phyloP scores from a whole-genome alignment of 1,284 basidiomycete genomes.

The Microbotryum lychnidis-dioicae region DNA sequence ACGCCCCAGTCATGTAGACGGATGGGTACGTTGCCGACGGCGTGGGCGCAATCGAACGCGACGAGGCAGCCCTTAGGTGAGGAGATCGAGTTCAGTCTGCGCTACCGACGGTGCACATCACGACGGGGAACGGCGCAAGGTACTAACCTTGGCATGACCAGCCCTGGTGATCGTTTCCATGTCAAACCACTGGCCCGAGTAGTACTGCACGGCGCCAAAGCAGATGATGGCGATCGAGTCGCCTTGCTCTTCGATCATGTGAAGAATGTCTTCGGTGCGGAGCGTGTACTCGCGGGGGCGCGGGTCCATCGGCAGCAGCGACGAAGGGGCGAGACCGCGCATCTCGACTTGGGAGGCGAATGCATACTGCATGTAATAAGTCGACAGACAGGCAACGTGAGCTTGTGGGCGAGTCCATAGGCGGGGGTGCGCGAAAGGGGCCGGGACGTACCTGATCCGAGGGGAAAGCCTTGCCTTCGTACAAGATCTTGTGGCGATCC shows the following conservation, averaged over 20 bases:
- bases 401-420: no score
- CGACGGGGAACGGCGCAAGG: constrained; percentile 7
- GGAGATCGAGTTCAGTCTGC: constrained; percentile 18
- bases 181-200: constrained; percentile 93
- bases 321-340: constrained; percentile 68
- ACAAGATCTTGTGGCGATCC: constrained; percentile 84
- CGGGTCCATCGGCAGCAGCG: constrained; percentile 72
- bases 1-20: constrained; percentile 85
- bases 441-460: constrained; percentile 68
- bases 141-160: constrained; percentile 60
- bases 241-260: constrained; percentile 63
- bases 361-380: constrained; percentile 66
- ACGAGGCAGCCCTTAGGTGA: constrained; percentile 68
- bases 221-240: constrained; percentile 75
- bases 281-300: constrained; percentile 77
- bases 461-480: constrained; percentile 89
- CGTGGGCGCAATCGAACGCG: constrained; percentile 95
- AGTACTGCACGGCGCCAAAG: constrained; percentile 88
- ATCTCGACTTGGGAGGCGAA: constrained; percentile 76
- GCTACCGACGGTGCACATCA: constrained; percentile 2
- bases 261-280: constrained; percentile 80
- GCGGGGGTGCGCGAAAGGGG: not conserved
- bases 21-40: constrained; percentile 83
- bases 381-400: not conserved
- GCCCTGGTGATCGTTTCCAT: constrained; percentile 73